A percentile compares a stretch with the other conserved stretches of the same genome.
Conservation (phyloP, 2,329 filamentous ascomycete species). For the Xylaria sp. region DNA sequence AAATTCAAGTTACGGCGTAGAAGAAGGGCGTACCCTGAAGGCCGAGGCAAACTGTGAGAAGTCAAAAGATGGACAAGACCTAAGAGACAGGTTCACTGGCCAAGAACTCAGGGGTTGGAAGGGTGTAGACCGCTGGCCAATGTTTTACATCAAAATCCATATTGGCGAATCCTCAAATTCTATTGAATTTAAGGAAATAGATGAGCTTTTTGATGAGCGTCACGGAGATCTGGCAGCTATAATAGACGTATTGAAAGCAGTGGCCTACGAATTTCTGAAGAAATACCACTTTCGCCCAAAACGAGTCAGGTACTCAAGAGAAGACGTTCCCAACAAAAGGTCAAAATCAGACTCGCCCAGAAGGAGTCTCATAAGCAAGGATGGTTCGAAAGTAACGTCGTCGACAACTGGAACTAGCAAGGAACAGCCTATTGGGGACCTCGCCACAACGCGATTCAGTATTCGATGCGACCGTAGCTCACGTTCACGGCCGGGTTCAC, state of each 20-base stretch:
- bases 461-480: slow-evolving; percentile 54
- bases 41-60: slow-evolving; percentile 44
- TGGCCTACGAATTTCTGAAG: slow-evolving; percentile 79
- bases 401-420: slow-evolving; percentile 5
- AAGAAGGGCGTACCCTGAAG: slow-evolving; percentile 59
- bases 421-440: slow-evolving; percentile 38
- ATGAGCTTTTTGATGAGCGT: slow-evolving; percentile 58
- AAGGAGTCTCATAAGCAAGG: slow-evolving; percentile 28
- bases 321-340: not conserved
- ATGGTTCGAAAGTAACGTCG: slow-evolving; percentile 25
- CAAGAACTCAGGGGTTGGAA: slow-evolving; percentile 68
- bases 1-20: slow-evolving; percentile 78
- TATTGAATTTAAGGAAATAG: slow-evolving; percentile 43
- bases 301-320: slow-evolving; percentile 34
- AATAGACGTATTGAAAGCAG: slow-evolving; percentile 71
- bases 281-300: slow-evolving; percentile 74
- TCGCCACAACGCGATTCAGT: slow-evolving; percentile 48
- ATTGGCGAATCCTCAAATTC: slow-evolving; percentile 40
- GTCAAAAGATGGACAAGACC: slow-evolving; percentile 47
- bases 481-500: slow-evolving; percentile 44
- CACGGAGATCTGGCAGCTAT: slow-evolving; percentile 64
- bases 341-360: slow-evolving; percentile 10
- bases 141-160: slow-evolving; percentile 82
- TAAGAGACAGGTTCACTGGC: slow-evolving; percentile 58
- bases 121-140: slow-evolving; percentile 83